Evolutionary conservation across 2,329 filamentous ascomycete species (phyloP).

Genomic region (Phialophora chinensis): DNA sequence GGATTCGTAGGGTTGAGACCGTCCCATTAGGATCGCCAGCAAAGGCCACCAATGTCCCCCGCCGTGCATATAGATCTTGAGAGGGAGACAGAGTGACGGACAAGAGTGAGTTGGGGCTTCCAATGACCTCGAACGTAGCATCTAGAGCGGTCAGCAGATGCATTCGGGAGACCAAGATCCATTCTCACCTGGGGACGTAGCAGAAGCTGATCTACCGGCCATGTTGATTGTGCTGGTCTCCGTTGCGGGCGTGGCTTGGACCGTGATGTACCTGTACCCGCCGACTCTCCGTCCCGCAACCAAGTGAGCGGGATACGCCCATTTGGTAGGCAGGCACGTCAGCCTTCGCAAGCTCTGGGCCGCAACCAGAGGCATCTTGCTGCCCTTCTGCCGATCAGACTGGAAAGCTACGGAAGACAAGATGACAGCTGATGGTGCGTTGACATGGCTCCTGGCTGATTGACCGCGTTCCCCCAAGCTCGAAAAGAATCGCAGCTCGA

Average conservation of each 20-base stretch:
- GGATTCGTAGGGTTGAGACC: slow-evolving; percentile 83
- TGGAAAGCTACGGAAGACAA: not conserved
- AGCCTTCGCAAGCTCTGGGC: slow-evolving; percentile 34
- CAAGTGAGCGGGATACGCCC: slow-evolving; percentile 38
- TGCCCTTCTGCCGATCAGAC: not conserved
- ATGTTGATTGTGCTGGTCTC: slow-evolving; percentile 44
- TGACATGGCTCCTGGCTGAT: not conserved
- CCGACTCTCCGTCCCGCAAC: slow-evolving; percentile 38
- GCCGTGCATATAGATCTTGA: slow-evolving; percentile 88
- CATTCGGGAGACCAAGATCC: not conserved
- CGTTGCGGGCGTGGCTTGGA: slow-evolving; percentile 52
- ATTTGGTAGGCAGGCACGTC: slow-evolving; percentile 31
- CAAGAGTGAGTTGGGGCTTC: slow-evolving; percentile 88
- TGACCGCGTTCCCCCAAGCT: not conserved
- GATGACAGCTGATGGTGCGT: not conserved
- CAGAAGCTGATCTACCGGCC: slow-evolving; percentile 49
- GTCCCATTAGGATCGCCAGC: slow-evolving; percentile 80
- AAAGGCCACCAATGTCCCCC: slow-evolving; percentile 78
- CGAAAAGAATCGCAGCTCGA: slow-evolving; percentile 1
- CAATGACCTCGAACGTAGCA: slow-evolving; percentile 92
- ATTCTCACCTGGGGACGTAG: slow-evolving; percentile 50
- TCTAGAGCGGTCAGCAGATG: slow-evolving; percentile 60
- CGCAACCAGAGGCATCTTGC: slow-evolving; percentile 36
- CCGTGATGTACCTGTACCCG: slow-evolving; percentile 49
- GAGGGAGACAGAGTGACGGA: slow-evolving; percentile 92